These are phyloP conservation scores for Dissophora globulifera DNA, from an alignment of 192 early-diverging fungal genomes.

Conservation along the genomic window DNA sequence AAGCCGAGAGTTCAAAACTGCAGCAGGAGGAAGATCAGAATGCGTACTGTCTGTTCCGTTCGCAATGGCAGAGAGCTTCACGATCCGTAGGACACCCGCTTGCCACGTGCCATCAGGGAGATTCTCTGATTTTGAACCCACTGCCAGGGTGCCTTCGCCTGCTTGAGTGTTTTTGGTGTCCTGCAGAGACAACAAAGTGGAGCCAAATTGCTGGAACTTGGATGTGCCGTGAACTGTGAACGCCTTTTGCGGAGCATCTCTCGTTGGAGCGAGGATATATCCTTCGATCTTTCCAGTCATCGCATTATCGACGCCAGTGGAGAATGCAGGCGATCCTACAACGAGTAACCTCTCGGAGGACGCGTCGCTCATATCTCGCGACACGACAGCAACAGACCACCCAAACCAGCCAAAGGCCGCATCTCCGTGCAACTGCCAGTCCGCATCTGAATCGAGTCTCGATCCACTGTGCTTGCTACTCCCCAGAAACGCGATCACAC, in stretches of 20 bases:
- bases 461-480: neutral
- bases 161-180: neutral
- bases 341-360: neutral
- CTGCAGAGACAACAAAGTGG: neutral
- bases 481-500: neutral
- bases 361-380: neutral
- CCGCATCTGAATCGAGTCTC: constrained; percentile 2
- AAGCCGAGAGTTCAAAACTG: neutral
- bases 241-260: neutral
- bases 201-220: constrained; percentile 11
- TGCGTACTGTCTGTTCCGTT: neutral
- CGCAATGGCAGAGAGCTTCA: neutral
- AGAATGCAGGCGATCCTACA: neutral
- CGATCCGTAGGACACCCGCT: constrained; percentile 6
- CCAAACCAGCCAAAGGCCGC: constrained; percentile 7
- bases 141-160: neutral
- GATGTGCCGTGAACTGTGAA: constrained; percentile 1
- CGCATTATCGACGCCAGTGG: neutral
- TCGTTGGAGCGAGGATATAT: neutral
- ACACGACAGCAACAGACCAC: neutral
- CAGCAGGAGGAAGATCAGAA: neutral
- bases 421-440: constrained; percentile 4
- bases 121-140: constrained; percentile 9
- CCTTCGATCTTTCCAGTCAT: constrained; percentile 12
- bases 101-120: constrained; percentile 13